phyloP scores from a whole-genome alignment of 2,329 filamentous ascomycete genomes.

The Cytospora schulzeri region DNA sequence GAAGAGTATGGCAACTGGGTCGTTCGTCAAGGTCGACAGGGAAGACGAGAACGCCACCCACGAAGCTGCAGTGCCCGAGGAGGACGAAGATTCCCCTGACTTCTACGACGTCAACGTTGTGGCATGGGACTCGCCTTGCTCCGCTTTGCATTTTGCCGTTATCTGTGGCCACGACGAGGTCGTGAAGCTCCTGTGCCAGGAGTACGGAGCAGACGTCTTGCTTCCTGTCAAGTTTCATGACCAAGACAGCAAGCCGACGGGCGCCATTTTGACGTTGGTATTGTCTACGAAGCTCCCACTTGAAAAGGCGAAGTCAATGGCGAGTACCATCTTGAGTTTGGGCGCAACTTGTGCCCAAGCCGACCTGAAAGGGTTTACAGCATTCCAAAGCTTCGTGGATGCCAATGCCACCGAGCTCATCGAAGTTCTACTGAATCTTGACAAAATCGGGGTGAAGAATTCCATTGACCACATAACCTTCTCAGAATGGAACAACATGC shows the following conservation, averaged over 20 bases:
- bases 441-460: conserved; percentile 61
- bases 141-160: conserved; percentile 79
- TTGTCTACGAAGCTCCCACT: conserved; percentile 67
- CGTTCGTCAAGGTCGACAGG: conserved; percentile 69
- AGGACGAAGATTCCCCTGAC: conserved; percentile 70
- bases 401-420: conserved; percentile 50
- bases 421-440: conserved; percentile 54
- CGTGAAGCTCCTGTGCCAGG: conserved; percentile 66
- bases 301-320: conserved; percentile 67
- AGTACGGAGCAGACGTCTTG: conserved; percentile 77
- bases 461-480: conserved; percentile 68
- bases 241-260: conserved; percentile 50
- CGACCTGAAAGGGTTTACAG: conserved; percentile 65
- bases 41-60: conserved; percentile 35
- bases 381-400: conserved; percentile 66
- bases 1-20: conserved; percentile 64
- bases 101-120: conserved; percentile 76
- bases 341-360: conserved; percentile 76
- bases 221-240: conserved; percentile 70
- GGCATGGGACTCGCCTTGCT: conserved; percentile 77
- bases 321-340: conserved; percentile 63
- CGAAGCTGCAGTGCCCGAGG: conserved; percentile 52
- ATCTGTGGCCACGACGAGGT: conserved; percentile 69
- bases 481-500: conserved; percentile 27
- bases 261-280: conserved; percentile 69